phyloP scores from a whole-genome alignment of 495 filamentous ascomycete species.

The Hamigera avellanea region DNA sequence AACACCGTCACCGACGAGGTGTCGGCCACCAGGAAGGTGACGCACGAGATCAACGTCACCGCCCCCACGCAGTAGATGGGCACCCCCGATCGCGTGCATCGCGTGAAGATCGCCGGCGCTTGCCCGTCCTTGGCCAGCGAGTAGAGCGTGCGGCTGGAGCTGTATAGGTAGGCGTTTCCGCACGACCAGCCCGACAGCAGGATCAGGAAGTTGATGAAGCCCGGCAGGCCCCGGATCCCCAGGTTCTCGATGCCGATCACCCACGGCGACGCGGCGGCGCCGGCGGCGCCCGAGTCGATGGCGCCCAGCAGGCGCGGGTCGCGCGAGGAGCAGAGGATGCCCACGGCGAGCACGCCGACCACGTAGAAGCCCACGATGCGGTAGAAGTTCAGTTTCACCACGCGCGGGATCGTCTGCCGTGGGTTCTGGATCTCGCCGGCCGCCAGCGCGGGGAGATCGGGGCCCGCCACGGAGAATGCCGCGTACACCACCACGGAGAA shows the following conservation, averaged over 20 bases:
- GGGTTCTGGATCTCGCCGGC: conserved; percentile 74
- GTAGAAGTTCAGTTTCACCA: conserved; percentile 70
- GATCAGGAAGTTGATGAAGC: conserved; percentile 65
- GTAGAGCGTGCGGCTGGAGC: conserved; percentile 60
- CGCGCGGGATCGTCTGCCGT: conserved; percentile 60
- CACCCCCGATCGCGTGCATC: conserved; percentile 36
- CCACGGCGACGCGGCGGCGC: conserved; percentile 39
- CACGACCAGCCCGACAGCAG: conserved; percentile 55
- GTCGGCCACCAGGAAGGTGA: conserved; percentile 52
- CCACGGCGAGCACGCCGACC: conserved; percentile 39
- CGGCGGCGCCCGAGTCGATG: conserved; percentile 32
- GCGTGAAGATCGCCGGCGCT: conserved; percentile 40
- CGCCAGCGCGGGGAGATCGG: conserved; percentile 65
- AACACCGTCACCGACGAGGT: conserved; percentile 43
- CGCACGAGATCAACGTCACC: conserved; percentile 41
- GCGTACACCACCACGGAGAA: conserved; percentile 33
- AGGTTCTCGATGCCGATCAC: conserved; percentile 47
- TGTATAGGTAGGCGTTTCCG: conserved; percentile 69
- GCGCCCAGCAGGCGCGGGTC: conserved; percentile 43
- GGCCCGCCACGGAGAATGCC: conserved; percentile 39
- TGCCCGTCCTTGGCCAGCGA: conserved; percentile 59
- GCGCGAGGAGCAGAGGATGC: conserved; percentile 34
- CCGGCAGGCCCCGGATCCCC: conserved; percentile 48
- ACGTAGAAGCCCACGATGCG: conserved; percentile 76
- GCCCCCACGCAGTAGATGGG: conserved; percentile 47